These are phyloP conservation scores for Avena insularis DNA, from an alignment of 176 grass and related monocot species.

Conservation along the genomic window DNA sequence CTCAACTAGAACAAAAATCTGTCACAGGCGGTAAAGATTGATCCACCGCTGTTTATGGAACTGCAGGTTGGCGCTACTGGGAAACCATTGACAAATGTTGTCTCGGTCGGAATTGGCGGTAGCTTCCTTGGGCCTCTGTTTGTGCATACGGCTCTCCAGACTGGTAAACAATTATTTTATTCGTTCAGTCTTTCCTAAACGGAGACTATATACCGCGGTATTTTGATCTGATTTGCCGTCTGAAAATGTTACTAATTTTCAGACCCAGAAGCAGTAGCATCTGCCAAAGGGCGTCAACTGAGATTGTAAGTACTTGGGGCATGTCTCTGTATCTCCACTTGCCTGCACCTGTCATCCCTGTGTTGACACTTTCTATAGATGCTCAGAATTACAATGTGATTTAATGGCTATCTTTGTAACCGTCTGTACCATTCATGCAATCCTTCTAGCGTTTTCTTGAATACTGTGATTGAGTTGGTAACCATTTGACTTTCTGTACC, in stretches of 20 bases:
- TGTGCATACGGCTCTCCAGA: conserved; percentile 85
- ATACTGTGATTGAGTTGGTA: neutral
- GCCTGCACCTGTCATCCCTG: neutral
- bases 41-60: neutral
- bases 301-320: conserved; percentile 75
- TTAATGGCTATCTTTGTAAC: neutral
- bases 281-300: conserved; percentile 81
- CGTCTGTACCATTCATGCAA: neutral
- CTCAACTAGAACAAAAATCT: neutral
- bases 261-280: conserved; percentile 87
- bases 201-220: neutral
- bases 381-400: neutral
- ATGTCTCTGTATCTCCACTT: conserved; percentile 5
- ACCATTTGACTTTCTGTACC: neutral
- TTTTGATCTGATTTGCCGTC: conserved; percentile 21
- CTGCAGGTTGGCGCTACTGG: conserved; percentile 89
- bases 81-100: conserved; percentile 79
- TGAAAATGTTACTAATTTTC: conserved; percentile 37
- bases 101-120: conserved; percentile 93
- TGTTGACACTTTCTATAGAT: neutral
- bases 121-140: conserved; percentile 97
- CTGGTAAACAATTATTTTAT: conserved; percentile 53
- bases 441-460: neutral
- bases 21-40: neutral
- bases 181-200: neutral